phyloP scores from a whole-genome alignment of 345 rosid species.

The Physaria fendleri region DNA sequence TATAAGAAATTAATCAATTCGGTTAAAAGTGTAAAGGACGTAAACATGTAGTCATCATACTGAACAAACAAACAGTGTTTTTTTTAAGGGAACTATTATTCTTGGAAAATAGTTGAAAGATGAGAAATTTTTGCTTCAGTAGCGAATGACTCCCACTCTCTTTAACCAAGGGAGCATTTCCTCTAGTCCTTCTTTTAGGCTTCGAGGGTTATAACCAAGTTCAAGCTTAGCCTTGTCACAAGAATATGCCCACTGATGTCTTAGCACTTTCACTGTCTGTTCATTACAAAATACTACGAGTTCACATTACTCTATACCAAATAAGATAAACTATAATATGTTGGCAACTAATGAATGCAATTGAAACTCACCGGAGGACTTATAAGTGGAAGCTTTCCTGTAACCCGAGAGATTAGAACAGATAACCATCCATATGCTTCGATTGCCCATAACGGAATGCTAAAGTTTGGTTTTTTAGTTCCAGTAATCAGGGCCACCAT shows the following conservation, averaged over 20 bases:
- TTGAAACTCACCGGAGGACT: conserved; percentile 72
- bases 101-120: neutral
- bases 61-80: neutral
- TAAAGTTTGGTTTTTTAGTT: conserved; percentile 54
- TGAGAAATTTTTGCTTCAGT: conserved; percentile 26
- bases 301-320: neutral
- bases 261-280: conserved; percentile 64
- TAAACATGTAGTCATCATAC: neutral
- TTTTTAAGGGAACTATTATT: neutral
- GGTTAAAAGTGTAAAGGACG: neutral
- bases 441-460: conserved; percentile 58
- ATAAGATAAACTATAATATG: neutral
- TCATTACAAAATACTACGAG: neutral
- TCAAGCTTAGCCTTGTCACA: conserved; percentile 77
- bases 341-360: neutral
- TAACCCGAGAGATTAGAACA: conserved; percentile 52
- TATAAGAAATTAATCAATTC: neutral
- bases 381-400: conserved; percentile 79
- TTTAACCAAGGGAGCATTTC: conserved; percentile 84
- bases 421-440: conserved; percentile 64
- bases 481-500: conserved; percentile 63
- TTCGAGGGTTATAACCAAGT: conserved; percentile 72
- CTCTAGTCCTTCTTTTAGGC: conserved; percentile 68
- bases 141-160: conserved; percentile 53
- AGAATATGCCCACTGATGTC: conserved; percentile 87